Percentiles rank a stretch among this genome's conserved stretches.
Evolutionary conservation across 441 rosid genomes (phyloP).

Genomic region (Gossypium trilobum): DNA sequence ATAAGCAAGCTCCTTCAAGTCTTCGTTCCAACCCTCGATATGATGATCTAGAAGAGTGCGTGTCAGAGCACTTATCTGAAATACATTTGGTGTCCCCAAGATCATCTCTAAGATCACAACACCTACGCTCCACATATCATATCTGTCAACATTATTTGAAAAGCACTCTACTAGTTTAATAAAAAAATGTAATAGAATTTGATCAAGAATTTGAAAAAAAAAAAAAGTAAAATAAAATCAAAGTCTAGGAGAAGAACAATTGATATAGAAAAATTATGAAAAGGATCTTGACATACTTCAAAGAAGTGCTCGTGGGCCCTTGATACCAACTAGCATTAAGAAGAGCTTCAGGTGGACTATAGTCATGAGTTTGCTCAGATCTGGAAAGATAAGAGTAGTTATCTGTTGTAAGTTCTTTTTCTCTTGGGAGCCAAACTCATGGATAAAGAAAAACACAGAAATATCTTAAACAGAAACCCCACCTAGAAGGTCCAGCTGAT

Average conservation of each 20-base stretch:
- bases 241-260: constrained; percentile 2
- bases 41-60: constrained; percentile 76
- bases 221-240: neutral
- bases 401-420: neutral
- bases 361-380: constrained; percentile 88
- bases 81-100: constrained; percentile 83
- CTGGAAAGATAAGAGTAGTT: constrained; percentile 27
- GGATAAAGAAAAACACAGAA: constrained; percentile 7
- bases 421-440: neutral
- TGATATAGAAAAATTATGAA: neutral
- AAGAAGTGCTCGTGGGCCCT: constrained; percentile 40
- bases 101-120: constrained; percentile 88
- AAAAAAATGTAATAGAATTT: neutral
- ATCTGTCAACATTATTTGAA: constrained; percentile 34
- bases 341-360: constrained; percentile 85
- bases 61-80: constrained; percentile 62
- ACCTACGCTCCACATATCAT: constrained; percentile 98
- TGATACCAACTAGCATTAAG: constrained; percentile 78
- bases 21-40: constrained; percentile 79
- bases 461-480: constrained; percentile 22
- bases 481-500: constrained; percentile 87
- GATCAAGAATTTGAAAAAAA: neutral
- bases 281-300: constrained; percentile 46
- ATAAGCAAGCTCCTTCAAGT: constrained; percentile 82
- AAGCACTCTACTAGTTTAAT: neutral